Evolutionary conservation across 768 basidiomycete genomes (phyloP).

Genomic region (Suillus lakei): DNA sequence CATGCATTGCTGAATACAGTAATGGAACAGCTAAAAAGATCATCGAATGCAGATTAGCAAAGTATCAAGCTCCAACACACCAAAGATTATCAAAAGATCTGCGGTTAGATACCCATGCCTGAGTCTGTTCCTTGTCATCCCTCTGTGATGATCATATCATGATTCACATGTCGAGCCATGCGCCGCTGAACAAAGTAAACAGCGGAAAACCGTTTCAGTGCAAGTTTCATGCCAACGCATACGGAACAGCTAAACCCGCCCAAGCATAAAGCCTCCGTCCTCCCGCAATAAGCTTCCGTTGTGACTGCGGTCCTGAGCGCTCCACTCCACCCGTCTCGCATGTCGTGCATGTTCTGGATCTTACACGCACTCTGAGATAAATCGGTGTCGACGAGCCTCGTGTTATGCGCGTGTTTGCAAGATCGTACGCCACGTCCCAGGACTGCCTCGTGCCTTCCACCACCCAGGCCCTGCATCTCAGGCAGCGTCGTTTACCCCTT

Average conservation of each 20-base stretch:
- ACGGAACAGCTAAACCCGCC: not conserved
- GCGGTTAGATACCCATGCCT: not conserved
- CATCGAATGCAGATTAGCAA: not conserved
- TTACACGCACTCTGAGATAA: not conserved
- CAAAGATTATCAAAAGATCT: not conserved
- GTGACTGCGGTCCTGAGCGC: conserved; percentile 1
- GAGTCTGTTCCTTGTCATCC: not conserved
- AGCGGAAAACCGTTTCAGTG: not conserved
- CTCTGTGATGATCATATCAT: not conserved
- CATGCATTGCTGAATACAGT: not conserved
- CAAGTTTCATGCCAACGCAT: no score
- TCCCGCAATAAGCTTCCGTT: not conserved
- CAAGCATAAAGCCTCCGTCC: not conserved
- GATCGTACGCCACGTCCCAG: conserved; percentile 3
- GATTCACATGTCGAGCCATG: not conserved
- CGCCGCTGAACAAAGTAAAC: not conserved
- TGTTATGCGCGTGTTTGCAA: not conserved
- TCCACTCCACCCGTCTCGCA: conserved; percentile 1
- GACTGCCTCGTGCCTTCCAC: conserved; percentile 4
- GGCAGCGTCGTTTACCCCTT: conserved; percentile 3
- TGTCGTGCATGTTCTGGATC: not conserved
- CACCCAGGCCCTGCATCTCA: not conserved
- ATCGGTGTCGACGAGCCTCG: conserved; percentile 2
- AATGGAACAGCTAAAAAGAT: not conserved
- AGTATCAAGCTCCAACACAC: not conserved